Conservation (phyloP, 2,329 filamentous ascomycete genomes). For the Colletotrichum theobromicola region DNA sequence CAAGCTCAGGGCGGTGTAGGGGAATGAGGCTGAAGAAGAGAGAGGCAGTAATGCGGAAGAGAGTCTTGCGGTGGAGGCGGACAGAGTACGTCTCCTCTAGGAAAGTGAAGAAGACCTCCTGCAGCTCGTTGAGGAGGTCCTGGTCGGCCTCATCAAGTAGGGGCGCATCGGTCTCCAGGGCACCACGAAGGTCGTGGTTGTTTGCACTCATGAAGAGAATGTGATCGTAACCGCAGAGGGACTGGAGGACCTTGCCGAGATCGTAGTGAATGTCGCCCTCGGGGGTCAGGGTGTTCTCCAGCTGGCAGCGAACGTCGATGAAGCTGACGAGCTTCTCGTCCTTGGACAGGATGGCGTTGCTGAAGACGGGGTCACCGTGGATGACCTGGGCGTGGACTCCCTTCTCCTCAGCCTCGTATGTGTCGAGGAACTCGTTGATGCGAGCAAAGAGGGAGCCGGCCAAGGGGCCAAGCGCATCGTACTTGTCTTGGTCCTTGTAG, state of each 20-base stretch:
- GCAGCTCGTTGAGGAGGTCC: slow-evolving; percentile 27
- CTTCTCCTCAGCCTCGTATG: slow-evolving; percentile 32
- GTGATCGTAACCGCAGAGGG: slow-evolving; percentile 34
- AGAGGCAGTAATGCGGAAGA: slow-evolving; percentile 33
- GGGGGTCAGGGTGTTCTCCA: slow-evolving; percentile 28
- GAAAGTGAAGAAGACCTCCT: slow-evolving; percentile 30
- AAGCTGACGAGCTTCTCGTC: slow-evolving; percentile 31
- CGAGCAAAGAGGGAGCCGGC: slow-evolving; percentile 27
- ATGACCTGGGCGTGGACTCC: slow-evolving; percentile 29
- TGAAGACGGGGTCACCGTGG: slow-evolving; percentile 35
- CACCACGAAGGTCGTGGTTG: slow-evolving; percentile 20
- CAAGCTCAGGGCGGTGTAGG: slow-evolving; percentile 30
- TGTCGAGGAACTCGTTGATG: slow-evolving; percentile 31
- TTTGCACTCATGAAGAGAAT: slow-evolving; percentile 29
- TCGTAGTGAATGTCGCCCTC: slow-evolving; percentile 35
- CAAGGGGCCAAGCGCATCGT: slow-evolving; percentile 28
- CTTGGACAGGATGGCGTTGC: slow-evolving; percentile 31
- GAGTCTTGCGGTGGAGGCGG: slow-evolving; percentile 32
- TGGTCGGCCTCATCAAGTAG: slow-evolving; percentile 29
- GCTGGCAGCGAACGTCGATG: slow-evolving; percentile 34
- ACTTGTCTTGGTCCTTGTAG: slow-evolving; percentile 23
- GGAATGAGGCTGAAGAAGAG: slow-evolving; percentile 35
- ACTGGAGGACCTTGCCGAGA: slow-evolving; percentile 34
- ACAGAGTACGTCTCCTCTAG: slow-evolving; percentile 28
- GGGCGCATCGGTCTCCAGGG: slow-evolving; percentile 20